phyloP scores from a whole-genome alignment of 192 early-diverging fungal genomes.

The Oehlia diaphana region DNA sequence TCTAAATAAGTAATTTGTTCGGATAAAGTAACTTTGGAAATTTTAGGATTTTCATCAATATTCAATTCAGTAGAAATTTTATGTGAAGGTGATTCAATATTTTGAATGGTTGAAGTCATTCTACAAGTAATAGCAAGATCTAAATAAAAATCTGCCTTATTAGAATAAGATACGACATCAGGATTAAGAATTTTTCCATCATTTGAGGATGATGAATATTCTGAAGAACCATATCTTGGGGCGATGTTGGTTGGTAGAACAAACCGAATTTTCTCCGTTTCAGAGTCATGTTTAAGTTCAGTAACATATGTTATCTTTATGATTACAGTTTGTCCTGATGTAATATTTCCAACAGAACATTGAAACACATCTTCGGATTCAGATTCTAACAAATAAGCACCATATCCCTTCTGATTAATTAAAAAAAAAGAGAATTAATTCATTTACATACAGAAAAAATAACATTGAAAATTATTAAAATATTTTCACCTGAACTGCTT shows the following conservation, averaged over 20 bases:
- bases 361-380: conserved; percentile 42
- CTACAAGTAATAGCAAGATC: conserved; percentile 31
- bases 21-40: conserved; percentile 30
- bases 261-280: conserved; percentile 48
- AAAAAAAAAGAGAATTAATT: background rate
- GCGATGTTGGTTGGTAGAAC: conserved; percentile 43
- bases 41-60: conserved; percentile 26
- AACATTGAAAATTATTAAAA: background rate
- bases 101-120: conserved; percentile 33
- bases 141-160: background rate
- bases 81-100: conserved; percentile 49
- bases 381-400: conserved; percentile 9
- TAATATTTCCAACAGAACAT: conserved; percentile 50
- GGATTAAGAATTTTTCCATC: conserved; percentile 3
- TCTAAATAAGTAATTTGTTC: conserved; percentile 34
- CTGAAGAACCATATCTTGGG: conserved; percentile 45
- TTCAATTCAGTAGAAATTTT: conserved; percentile 32
- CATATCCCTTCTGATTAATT: background rate
- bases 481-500: background rate
- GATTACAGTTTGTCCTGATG: conserved; percentile 33
- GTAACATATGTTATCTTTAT: conserved; percentile 49
- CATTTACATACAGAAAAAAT: background rate
- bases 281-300: conserved; percentile 50
- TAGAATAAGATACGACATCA: background rate
- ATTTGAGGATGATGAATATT: background rate